Percentiles rank a stretch among this genome's conserved stretches.
These are phyloP conservation scores for Clitocybe nebularis DNA, from an alignment of 1,284 basidiomycete species.

Conservation along the genomic window DNA sequence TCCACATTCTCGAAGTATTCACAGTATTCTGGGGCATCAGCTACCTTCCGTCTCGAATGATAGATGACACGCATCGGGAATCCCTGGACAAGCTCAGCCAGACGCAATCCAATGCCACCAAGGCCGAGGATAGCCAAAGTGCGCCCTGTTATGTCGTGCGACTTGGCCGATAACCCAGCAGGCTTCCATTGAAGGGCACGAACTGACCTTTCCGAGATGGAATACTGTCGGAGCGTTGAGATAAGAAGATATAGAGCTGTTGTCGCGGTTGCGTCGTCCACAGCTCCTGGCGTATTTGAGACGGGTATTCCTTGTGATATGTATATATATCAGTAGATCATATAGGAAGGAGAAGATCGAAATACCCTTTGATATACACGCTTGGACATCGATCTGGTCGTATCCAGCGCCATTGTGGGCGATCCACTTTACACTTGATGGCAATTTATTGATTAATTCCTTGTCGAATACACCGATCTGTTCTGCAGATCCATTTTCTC, in stretches of 20 bases:
- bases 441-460: constrained; percentile 68
- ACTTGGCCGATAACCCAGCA: constrained; percentile 35
- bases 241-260: constrained; percentile 84
- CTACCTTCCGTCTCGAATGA: constrained; percentile 62
- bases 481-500: constrained; percentile 64
- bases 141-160: constrained; percentile 73
- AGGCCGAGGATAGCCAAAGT: constrained; percentile 86
- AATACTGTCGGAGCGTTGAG: constrained; percentile 79
- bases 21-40: constrained; percentile 65
- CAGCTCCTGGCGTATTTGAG: constrained; percentile 89
- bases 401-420: constrained; percentile 94
- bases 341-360: neutral
- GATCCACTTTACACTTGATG: constrained; percentile 75
- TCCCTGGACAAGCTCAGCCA: constrained; percentile 64
- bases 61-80: constrained; percentile 90
- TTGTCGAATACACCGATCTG: constrained; percentile 77
- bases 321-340: neutral
- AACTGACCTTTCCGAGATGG: constrained; percentile 67
- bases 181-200: constrained; percentile 41
- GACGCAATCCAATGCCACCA: constrained; percentile 80
- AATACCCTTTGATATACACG: constrained; percentile 66
- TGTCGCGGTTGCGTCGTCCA: constrained; percentile 90
- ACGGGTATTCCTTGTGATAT: constrained; percentile 65
- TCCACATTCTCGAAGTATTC: constrained; percentile 73
- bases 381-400: constrained; percentile 77